These are phyloP conservation scores for Meripilus lineatus DNA, from an alignment of 1,284 basidiomycete species.

Conservation along the genomic window DNA sequence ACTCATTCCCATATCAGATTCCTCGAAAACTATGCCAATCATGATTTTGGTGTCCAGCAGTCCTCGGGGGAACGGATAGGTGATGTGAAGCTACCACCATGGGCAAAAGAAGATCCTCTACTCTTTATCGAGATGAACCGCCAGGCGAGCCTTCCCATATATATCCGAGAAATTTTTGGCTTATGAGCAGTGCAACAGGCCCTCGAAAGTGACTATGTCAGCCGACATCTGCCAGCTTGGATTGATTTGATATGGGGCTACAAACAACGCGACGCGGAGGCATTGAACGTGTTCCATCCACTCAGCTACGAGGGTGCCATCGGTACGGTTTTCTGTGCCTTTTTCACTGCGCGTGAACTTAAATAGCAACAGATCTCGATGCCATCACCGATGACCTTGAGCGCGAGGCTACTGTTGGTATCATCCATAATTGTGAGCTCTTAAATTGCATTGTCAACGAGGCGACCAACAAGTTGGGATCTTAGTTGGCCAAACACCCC, in stretches of 20 bases:
- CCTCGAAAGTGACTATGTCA: slow-evolving; percentile 87
- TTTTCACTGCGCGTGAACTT: background rate
- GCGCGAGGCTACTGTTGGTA: slow-evolving; percentile 88
- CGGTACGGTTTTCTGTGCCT: slow-evolving; percentile 35
- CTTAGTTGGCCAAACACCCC: slow-evolving; percentile 89
- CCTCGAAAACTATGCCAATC: slow-evolving; percentile 65
- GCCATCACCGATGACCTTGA: slow-evolving; percentile 82
- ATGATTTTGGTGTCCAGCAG: slow-evolving; percentile 85
- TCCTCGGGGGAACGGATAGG: slow-evolving; percentile 80
- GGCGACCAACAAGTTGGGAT: slow-evolving; percentile 11
- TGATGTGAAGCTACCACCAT: slow-evolving; percentile 86
- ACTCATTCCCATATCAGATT: slow-evolving; percentile 40
- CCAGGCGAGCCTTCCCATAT: slow-evolving; percentile 40
- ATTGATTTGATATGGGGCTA: slow-evolving; percentile 91
- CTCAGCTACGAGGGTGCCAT: slow-evolving; percentile 93
- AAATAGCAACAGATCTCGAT: slow-evolving; percentile 63
- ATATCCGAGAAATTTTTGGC: background rate
- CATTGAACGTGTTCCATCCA: slow-evolving; percentile 90
- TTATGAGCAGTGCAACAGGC: slow-evolving; percentile 45
- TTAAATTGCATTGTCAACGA: slow-evolving; percentile 6
- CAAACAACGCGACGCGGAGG: slow-evolving; percentile 79
- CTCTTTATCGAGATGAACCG: slow-evolving; percentile 84
- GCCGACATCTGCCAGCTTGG: slow-evolving; percentile 83
- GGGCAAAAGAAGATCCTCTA: slow-evolving; percentile 84
- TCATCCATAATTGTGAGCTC: slow-evolving; percentile 86